Base-by-base conservation (phyloP, 352 stramenopile genomes). In the Globisporangium recalcitrans region DNA sequence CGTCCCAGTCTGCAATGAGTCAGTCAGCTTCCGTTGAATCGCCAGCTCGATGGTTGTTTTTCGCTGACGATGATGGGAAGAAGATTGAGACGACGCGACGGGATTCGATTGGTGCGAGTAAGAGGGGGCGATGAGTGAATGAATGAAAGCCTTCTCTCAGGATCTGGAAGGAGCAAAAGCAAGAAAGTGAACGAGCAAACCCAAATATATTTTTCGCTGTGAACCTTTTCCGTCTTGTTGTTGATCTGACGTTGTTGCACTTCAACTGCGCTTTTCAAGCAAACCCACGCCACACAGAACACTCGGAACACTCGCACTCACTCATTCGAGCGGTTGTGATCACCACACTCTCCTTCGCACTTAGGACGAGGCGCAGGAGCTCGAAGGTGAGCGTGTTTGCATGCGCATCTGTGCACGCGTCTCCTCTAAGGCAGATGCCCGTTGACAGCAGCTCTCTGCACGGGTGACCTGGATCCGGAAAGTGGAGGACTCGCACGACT, bases 201-300 rank as follows among this genome's bases (percentile, higher is more conserved):
- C 36, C 19, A n/a, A 42, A 57, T 57, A 57, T 57, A 57, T 57
- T 57, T 40, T 42, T 57, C 51, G 51, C 51, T 44, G 51, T 57
- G 51, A 57, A 44, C 51, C 29, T 22, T 16, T 55, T 55, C 24
- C 13, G 14, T 22, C 27, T 52, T 26, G 24, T 34, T n/a, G 48
- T 22, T 29, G 11, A 11, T 31, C 27, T n/a, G 13, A 32, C 24
- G 21, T 11, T 31, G 4, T 34, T 19, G 22, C 24, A 22, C 46
- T 52, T 52, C 46, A 5, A 52, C 21, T n/a, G 16, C 13, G 22
- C 46, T 52, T 19, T 21, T 11, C 27, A 31, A 31, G 5, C 27
- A 31, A 31, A 31, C 27, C 5, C 27, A 31, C 27, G 27, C 2
- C 2, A 6, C 27, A 31, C 27, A 31, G 27, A 2, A 31, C 27